These are phyloP conservation scores for Nannochloropsis gaditana DNA, from an alignment of 108 stramenopile species.

Conservation along the genomic window DNA sequence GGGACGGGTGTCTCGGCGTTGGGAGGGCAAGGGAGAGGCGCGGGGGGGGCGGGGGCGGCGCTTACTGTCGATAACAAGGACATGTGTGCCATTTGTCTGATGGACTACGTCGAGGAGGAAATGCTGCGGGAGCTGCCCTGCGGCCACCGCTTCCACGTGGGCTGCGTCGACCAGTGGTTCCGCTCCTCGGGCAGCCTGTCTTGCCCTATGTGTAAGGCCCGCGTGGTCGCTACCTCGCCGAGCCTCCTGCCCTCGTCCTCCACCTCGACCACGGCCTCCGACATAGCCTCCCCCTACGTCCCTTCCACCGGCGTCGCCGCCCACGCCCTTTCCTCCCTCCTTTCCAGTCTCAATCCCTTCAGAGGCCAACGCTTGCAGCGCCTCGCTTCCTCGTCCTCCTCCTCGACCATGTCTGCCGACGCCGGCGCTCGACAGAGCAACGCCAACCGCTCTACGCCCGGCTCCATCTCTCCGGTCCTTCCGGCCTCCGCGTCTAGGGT, in stretches of 20 bases:
- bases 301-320: neutral
- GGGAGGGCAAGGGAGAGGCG: neutral
- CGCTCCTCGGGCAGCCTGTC: neutral
- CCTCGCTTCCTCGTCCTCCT: neutral
- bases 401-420: neutral
- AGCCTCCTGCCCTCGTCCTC: neutral
- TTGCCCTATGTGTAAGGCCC: neutral
- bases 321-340: neutral
- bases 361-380: neutral
- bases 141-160: neutral
- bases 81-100: constrained; percentile 13
- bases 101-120: neutral
- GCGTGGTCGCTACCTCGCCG: neutral
- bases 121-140: neutral
- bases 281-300: neutral
- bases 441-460: neutral
- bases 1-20: neutral
- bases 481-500: neutral
- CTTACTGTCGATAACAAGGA: neutral
- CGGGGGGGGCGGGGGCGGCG: neutral
- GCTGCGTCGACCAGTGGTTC: constrained; percentile 16
- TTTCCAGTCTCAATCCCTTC: neutral
- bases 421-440: neutral
- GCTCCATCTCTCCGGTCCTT: neutral
- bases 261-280: neutral